Evolutionary conservation across 1,139 yeast genomes (phyloP).

Genomic region (Diutina catenulata): DNA sequence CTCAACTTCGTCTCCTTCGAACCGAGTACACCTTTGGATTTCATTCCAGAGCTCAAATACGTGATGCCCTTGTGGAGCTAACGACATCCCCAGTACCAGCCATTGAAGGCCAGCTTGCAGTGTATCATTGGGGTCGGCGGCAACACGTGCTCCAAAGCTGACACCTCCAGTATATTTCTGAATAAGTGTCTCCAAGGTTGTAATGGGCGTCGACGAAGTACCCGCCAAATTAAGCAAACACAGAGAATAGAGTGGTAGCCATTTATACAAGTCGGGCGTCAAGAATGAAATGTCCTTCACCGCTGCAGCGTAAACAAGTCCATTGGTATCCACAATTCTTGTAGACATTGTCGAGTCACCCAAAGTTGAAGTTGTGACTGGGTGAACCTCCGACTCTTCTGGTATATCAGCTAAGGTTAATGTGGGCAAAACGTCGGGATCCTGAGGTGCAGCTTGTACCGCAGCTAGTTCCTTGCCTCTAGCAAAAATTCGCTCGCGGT

Average conservation of each 20-base stretch:
- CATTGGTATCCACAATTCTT: conserved; percentile 59
- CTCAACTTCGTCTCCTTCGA: conserved; percentile 38
- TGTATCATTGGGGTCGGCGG: conserved; percentile 43
- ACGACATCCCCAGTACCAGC: conserved; percentile 56
- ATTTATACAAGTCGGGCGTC: conserved; percentile 53
- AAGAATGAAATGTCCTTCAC: conserved; percentile 41
- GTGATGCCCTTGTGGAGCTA: conserved; percentile 50
- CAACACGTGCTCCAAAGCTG: conserved; percentile 43
- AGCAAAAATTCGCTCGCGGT: conserved; percentile 43
- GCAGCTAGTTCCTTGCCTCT: conserved; percentile 50
- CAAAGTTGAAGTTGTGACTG: conserved; percentile 18
- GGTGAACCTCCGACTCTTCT: conserved; percentile 34
- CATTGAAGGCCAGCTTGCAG: conserved; percentile 32
- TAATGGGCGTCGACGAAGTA: conserved; percentile 55
- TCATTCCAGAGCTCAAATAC: conserved; percentile 60
- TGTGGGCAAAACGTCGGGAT: conserved; percentile 71
- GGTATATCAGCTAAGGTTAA: conserved; percentile 64
- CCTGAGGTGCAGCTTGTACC: conserved; percentile 48
- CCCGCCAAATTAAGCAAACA: conserved; percentile 79
- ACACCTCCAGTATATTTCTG: conserved; percentile 81
- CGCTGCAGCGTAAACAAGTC: conserved; percentile 60
- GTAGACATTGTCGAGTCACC: conserved; percentile 22
- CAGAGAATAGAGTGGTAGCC: conserved; percentile 64
- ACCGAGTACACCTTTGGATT: conserved; percentile 57
- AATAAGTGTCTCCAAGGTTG: conserved; percentile 76